These are phyloP conservation scores for Epithele typhae DNA, from an alignment of 768 basidiomycete species.

Conservation along the genomic window DNA sequence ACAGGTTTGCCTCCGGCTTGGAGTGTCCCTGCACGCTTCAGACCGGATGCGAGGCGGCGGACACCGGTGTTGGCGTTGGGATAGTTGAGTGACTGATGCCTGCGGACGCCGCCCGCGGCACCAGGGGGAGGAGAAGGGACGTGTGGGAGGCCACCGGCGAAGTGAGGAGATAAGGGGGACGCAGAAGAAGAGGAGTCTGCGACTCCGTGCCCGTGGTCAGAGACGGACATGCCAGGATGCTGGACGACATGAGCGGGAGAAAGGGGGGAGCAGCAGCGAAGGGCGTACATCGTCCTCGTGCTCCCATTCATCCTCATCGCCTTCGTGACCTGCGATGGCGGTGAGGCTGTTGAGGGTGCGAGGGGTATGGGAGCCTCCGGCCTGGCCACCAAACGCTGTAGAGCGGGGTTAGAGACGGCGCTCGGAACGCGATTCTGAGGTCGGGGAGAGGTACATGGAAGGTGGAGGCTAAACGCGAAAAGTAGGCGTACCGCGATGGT, in stretches of 20 bases:
- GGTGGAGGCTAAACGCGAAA: slow-evolving; percentile 1
- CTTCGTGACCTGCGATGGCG: slow-evolving; percentile 82
- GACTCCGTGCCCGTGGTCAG: slow-evolving; percentile 34
- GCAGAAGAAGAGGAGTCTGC: slow-evolving; percentile 45
- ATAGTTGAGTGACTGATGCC: slow-evolving; percentile 78
- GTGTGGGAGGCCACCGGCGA: slow-evolving; percentile 37
- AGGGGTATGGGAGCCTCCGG: slow-evolving; percentile 59
- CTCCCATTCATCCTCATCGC: slow-evolving; percentile 88
- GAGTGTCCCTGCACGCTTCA: slow-evolving; percentile 76
- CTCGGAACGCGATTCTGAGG: too few species aligned
- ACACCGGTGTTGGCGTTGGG: slow-evolving; percentile 49
- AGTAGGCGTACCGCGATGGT: slow-evolving; percentile 58
- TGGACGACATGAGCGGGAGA: slow-evolving; percentile 12
- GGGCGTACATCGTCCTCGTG: slow-evolving; percentile 61
- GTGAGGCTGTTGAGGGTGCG: slow-evolving; percentile 78
- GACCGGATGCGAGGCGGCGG: slow-evolving; percentile 46
- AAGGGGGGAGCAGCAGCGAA: slow-evolving; percentile 3
- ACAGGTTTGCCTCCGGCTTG: slow-evolving; percentile 42
- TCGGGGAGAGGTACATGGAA: too few species aligned
- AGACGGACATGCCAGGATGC: slow-evolving; percentile 32
- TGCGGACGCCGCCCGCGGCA: slow-evolving; percentile 55
- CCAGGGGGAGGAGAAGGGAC: slow-evolving; percentile 68
- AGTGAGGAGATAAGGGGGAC: slow-evolving; percentile 66
- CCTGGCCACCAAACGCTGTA: slow-evolving; percentile 49
- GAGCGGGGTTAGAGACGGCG: slow-evolving; percentile 6